Percentiles rank a stretch among this genome's conserved stretches.
phyloP scores from a whole-genome alignment of 495 filamentous ascomycete species.

The Apodospora peruviana region DNA sequence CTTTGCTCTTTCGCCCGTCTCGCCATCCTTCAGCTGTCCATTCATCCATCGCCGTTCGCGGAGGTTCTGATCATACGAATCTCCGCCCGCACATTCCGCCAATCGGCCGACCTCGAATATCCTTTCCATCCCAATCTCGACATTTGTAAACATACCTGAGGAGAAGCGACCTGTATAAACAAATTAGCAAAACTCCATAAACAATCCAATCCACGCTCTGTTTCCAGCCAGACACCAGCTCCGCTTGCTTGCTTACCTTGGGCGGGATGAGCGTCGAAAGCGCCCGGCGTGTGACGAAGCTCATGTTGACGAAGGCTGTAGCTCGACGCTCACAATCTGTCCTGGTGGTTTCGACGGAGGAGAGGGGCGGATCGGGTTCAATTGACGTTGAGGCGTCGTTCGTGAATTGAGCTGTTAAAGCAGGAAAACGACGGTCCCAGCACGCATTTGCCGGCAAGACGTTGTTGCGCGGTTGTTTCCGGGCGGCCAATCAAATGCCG shows the following conservation, averaged over 20 bases:
- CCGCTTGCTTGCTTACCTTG: conserved; percentile 58
- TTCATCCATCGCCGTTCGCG: not conserved
- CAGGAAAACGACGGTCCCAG: conserved; percentile 19
- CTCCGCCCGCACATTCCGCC: not conserved
- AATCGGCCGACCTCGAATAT: not conserved
- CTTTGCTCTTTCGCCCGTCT: not conserved
- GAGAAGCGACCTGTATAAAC: conserved; percentile 64
- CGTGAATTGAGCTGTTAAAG: conserved; percentile 21
- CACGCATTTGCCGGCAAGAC: conserved; percentile 15
- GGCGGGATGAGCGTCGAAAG: conserved; percentile 98
- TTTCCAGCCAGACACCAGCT: conserved; percentile 4
- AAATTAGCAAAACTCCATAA: conserved; percentile 22
- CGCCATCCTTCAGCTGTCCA: not conserved
- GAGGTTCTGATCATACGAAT: not conserved
- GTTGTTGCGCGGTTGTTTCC: conserved; percentile 31
- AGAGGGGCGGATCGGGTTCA: conserved; percentile 19
- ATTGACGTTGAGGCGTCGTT: conserved; percentile 13
- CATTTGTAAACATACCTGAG: conserved; percentile 63
- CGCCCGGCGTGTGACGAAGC: conserved; percentile 77
- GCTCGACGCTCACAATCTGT: conserved; percentile 17
- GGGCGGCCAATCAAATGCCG: conserved; percentile 4
- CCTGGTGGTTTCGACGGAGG: conserved; percentile 10
- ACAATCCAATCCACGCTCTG: not conserved
- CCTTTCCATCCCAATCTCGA: not conserved
- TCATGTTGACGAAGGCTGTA: conserved; percentile 63